Evolutionary conservation across 176 grass and related monocot genomes (phyloP).

Genomic region (Musa troglodytarum): DNA sequence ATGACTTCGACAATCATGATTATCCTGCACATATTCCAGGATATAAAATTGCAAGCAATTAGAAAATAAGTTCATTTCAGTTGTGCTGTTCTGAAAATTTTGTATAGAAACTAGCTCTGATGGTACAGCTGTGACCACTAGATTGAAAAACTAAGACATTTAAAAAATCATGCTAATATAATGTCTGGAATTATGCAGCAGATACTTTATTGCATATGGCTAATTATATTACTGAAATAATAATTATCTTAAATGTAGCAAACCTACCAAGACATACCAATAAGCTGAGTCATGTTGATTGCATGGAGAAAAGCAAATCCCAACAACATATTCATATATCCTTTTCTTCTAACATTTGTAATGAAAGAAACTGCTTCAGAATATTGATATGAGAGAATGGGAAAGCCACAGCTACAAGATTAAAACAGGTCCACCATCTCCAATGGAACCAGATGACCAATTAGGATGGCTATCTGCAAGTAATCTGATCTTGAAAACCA

Average conservation of each 20-base stretch:
- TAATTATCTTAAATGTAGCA: neutral
- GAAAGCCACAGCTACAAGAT: neutral
- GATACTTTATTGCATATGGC: neutral
- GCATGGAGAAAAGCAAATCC: neutral
- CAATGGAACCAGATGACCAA: neutral
- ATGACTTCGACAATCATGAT: constrained; percentile 57
- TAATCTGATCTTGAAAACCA: too few relatives aligned
- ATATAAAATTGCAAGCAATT: constrained; percentile 11
- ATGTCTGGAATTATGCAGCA: neutral
- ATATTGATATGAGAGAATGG: neutral
- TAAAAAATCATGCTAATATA: neutral
- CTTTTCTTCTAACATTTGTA: neutral
- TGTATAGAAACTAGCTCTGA: too few relatives aligned
- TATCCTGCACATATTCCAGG: constrained; percentile 43
- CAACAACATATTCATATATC: too few relatives aligned
- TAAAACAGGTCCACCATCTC: neutral
- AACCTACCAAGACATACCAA: neutral
- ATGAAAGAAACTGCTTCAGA: neutral
- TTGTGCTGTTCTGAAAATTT: too few relatives aligned
- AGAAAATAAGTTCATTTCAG: neutral
- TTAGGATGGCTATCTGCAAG: neutral
- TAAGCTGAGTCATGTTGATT: neutral
- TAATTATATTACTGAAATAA: neutral
- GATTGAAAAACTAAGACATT: neutral
- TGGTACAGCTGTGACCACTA: neutral